Conservation (phyloP, 805 yeast species). For the Scheffersomyces stipitis region DNA sequence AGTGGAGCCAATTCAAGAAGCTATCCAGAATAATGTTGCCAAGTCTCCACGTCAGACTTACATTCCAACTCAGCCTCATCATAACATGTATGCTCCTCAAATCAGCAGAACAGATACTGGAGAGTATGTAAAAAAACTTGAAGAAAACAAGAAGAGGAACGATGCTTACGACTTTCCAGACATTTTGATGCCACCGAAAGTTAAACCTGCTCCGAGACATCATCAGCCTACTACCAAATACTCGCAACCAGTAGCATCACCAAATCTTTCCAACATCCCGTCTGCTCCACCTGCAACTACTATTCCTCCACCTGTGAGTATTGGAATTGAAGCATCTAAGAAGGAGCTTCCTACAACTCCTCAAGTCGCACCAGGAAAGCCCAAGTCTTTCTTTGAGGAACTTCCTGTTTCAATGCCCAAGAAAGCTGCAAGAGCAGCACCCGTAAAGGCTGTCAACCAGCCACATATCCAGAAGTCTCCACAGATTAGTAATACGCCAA, state of each 20-base stretch:
- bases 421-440: conserved; percentile 28
- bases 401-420: conserved; percentile 44
- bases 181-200: conserved; percentile 44
- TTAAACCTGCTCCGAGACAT: conserved; percentile 41
- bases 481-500: too few species aligned
- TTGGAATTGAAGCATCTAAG: conserved; percentile 7
- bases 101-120: not conserved
- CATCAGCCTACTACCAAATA: conserved; percentile 16
- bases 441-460: conserved; percentile 13
- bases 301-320: not conserved
- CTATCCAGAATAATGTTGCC: too few species aligned
- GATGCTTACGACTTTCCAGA: conserved; percentile 78
- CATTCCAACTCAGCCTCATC: conserved; percentile 3
- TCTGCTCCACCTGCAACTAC: conserved; percentile 2
- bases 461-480: conserved; percentile 9
- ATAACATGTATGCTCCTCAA: not conserved
- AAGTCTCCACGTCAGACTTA: not conserved
- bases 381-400: conserved; percentile 58
- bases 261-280: conserved; percentile 2
- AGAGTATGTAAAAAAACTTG: conserved; percentile 25
- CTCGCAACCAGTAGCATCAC: conserved; percentile 11
- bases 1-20: too few species aligned
- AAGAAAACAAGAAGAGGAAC: conserved; percentile 56
- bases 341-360: conserved; percentile 13
- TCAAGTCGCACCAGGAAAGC: conserved; percentile 4